Evolutionary conservation across 2,329 filamentous ascomycete genomes (phyloP).

Genomic region (Ceratocystis variospora): DNA sequence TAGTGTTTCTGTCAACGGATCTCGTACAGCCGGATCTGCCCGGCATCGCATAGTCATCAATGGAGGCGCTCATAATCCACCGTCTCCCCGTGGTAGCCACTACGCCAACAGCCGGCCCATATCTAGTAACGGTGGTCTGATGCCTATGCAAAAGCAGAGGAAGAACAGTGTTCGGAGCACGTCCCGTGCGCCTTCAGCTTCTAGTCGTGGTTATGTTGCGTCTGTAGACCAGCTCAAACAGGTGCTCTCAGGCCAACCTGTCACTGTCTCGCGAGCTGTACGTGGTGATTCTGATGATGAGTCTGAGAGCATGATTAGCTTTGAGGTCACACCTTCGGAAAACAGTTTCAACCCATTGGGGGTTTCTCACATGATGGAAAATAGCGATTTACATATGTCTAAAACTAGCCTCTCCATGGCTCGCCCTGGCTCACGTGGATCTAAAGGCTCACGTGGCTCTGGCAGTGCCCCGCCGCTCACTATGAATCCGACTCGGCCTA

Average conservation of each 20-base stretch:
- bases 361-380: conserved; percentile 11
- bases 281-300: conserved; percentile 32
- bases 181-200: conserved; percentile 33
- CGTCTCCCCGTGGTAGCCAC: conserved; percentile 29
- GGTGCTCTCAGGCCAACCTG: conserved; percentile 41
- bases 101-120: conserved; percentile 36
- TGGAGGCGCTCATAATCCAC: conserved; percentile 30
- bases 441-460: conserved; percentile 18
- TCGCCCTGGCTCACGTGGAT: conserved; percentile 25
- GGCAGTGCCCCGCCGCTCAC: conserved; percentile 26
- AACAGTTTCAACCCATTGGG: conserved; percentile 42
- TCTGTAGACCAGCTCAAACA: conserved; percentile 52
- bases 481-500: conserved; percentile 29
- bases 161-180: conserved; percentile 43
- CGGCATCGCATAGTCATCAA: conserved; percentile 48
- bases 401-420: conserved; percentile 24
- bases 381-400: conserved; percentile 14
- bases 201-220: conserved; percentile 38
- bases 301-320: conserved; percentile 58
- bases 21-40: conserved; percentile 44
- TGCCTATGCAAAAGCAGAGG: conserved; percentile 32
- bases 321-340: conserved; percentile 54
- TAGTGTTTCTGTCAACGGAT: conserved; percentile 62
- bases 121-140: conserved; percentile 30
- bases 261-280: conserved; percentile 28